phyloP scores from a whole-genome alignment of 1,284 basidiomycete genomes.

The Trichosporon ovoides region DNA sequence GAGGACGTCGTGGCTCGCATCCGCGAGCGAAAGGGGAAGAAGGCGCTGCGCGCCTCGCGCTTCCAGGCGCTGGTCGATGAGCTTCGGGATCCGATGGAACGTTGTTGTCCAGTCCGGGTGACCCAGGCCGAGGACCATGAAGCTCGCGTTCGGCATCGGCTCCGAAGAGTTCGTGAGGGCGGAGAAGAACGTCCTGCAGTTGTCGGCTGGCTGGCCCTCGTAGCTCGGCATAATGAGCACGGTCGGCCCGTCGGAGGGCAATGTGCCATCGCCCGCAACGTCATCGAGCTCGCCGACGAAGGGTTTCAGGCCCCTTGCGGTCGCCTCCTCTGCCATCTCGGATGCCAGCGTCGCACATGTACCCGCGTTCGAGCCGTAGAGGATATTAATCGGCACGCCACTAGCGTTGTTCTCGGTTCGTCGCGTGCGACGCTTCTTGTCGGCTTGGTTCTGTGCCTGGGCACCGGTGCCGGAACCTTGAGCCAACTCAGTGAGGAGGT shows the following conservation, averaged over 20 bases:
- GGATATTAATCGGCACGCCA: slow-evolving; percentile 40
- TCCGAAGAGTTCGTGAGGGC: background rate
- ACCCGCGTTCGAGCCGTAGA: slow-evolving; percentile 50
- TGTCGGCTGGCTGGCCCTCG: slow-evolving; percentile 48
- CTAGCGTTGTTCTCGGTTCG: too few species aligned
- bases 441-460: too few species aligned
- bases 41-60: slow-evolving; percentile 50
- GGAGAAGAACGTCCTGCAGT: background rate
- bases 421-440: slow-evolving; percentile 10
- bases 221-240: slow-evolving; percentile 55
- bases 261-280: slow-evolving; percentile 32
- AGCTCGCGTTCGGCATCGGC: slow-evolving; percentile 35
- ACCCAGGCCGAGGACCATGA: slow-evolving; percentile 55
- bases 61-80: slow-evolving; percentile 50
- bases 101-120: slow-evolving; percentile 56
- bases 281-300: slow-evolving; percentile 52
- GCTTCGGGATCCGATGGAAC: slow-evolving; percentile 53
- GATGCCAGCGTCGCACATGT: slow-evolving; percentile 55
- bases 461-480: slow-evolving; percentile 1
- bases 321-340: slow-evolving; percentile 51
- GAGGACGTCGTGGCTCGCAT: background rate
- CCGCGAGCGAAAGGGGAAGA: background rate
- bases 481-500: slow-evolving; percentile 1
- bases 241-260: slow-evolving; percentile 53
- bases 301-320: slow-evolving; percentile 50